Evolutionary conservation across 2,329 filamentous ascomycete species (phyloP), one percentile per base, ranked within the genome.

Genomic region (Sphaerulina populicola): DNA sequence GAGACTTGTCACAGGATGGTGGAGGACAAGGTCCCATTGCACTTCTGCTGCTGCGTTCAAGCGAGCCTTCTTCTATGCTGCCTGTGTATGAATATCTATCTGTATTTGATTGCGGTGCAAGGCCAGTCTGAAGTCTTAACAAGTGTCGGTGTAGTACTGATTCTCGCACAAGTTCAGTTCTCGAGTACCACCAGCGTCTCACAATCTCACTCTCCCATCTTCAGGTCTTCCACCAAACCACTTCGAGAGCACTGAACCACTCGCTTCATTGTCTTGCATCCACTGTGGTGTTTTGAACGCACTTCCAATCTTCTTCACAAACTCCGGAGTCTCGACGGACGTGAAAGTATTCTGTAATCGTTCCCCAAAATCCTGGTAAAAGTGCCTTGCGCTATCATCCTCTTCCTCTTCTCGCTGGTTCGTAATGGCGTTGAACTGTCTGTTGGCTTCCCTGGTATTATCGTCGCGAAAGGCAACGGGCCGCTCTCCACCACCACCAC

Each of bases 321-420:
- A 97, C 57, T 82, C 82, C 0, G 93, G 91, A 29, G 83, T 77
- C 47, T 89, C 85, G 1, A 88, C 77, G 0, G 82, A 85, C 55
- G 97, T 91, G 47, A 97, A 81, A 0, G 93, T 97, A 64, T 98
- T 98, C 69, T 83, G 86, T 61, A 98, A 83, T 33, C 91, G 78
- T 64, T 94, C 86, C 0, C 86, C 82, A 55, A 97, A 81, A 31
- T 85, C 83, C 58, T 86, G 79, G 64, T 97, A 89, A 68, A 95
- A 88, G 58, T 83, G 88, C 12, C 66, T 53, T 12, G 64, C 48
- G 18, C 59, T 55, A 49, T 88, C 86, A 11, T 89, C 82, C 30
- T 86, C 83, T 1, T 79, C 76, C 29, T 72, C 64, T 35, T 69
- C 23, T 27, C 23, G 58, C 27, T 51, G 58, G 37, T 64, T 64